These are phyloP conservation scores for Trichosanthes cucumerina DNA, from an alignment of 306 rosid species.

Conservation along the genomic window DNA sequence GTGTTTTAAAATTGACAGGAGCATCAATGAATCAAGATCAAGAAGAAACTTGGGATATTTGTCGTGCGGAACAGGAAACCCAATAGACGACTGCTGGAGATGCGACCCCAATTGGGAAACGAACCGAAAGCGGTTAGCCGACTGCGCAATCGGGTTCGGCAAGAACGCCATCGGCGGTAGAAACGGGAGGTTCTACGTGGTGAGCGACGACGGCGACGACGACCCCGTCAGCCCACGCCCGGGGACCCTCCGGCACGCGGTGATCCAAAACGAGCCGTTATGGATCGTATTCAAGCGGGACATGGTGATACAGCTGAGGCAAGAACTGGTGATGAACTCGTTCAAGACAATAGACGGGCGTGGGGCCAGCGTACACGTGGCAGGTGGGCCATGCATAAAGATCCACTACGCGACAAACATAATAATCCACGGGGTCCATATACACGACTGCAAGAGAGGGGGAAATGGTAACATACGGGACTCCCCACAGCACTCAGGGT, in stretches of 20 bases:
- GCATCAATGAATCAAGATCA: conserved; percentile 38
- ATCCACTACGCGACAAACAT: conserved; percentile 60
- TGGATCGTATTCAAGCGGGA: conserved; percentile 85
- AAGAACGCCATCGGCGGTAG: conserved; percentile 71
- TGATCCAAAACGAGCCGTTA: conserved; percentile 74
- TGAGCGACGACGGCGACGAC: conserved; percentile 58
- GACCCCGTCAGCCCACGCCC: conserved; percentile 57
- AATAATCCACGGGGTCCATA: conserved; percentile 68
- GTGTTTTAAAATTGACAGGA: conserved; percentile 25
- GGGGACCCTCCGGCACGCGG: conserved; percentile 60
- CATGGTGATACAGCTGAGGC: conserved; percentile 50
- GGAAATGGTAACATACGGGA: conserved; percentile 51
- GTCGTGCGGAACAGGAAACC: conserved; percentile 75
- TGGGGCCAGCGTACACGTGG: conserved; percentile 82
- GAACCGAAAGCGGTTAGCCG: conserved; percentile 68
- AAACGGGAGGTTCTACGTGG: conserved; percentile 52
- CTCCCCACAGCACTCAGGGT: conserved; percentile 62
- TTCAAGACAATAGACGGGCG: conserved; percentile 87
- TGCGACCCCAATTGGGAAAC: conserved; percentile 64
- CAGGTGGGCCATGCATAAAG: conserved; percentile 64
- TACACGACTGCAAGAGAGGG: conserved; percentile 68
- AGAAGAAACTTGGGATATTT: conserved; percentile 66
- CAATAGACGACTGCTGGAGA: conserved; percentile 89
- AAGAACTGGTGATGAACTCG: conserved; percentile 74
- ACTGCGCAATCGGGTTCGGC: conserved; percentile 83